Percentiles rank a stretch among this genome's conserved stretches.
phyloP scores from a whole-genome alignment of 1,284 basidiomycete genomes.

The Cutaneotrichosporon cyanovorans region DNA sequence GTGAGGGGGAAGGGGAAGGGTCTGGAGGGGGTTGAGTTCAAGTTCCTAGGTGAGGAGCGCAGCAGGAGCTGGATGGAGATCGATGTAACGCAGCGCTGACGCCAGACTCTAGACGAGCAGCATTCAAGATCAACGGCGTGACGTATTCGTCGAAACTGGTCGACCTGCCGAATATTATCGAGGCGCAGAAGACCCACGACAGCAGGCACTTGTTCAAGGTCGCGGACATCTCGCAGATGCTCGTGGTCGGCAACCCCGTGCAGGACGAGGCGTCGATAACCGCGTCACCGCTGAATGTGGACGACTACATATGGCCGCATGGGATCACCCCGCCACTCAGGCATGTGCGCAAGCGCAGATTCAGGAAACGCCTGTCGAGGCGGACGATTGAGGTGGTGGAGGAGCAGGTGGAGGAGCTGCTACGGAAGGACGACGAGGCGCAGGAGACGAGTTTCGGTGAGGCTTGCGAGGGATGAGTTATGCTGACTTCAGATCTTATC shows the following conservation, averaged over 20 bases:
- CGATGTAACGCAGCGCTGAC: too few species aligned
- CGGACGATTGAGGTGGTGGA: conserved; percentile 95
- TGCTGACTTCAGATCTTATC: conserved; percentile 26
- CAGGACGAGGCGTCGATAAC: conserved; percentile 57
- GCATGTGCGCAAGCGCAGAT: conserved; percentile 84
- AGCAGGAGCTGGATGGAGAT: conserved; percentile 17
- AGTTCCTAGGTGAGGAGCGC: conserved; percentile 94
- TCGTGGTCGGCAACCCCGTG: conserved; percentile 72
- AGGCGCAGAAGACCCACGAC: conserved; percentile 94
- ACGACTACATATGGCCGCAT: conserved; percentile 96
- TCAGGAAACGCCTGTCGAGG: conserved; percentile 57
- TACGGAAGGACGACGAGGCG: conserved; percentile 78
- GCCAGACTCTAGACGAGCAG: conserved; percentile 79
- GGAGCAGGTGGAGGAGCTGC: conserved; percentile 84
- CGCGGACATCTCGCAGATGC: conserved; percentile 93
- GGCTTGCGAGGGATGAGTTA: neutral
- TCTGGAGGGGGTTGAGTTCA: conserved; percentile 86
- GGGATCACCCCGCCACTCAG: conserved; percentile 91
- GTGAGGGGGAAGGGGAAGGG: conserved; percentile 68
- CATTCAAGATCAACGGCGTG: conserved; percentile 77
- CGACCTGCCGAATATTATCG: conserved; percentile 88
- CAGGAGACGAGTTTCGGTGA: conserved; percentile 48
- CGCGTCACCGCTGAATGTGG: conserved; percentile 65
- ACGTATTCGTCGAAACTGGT: conserved; percentile 88
- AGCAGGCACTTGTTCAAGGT: conserved; percentile 97